phyloP scores from a whole-genome alignment of 129 eudicot species.

The Saussurea involucrata region DNA sequence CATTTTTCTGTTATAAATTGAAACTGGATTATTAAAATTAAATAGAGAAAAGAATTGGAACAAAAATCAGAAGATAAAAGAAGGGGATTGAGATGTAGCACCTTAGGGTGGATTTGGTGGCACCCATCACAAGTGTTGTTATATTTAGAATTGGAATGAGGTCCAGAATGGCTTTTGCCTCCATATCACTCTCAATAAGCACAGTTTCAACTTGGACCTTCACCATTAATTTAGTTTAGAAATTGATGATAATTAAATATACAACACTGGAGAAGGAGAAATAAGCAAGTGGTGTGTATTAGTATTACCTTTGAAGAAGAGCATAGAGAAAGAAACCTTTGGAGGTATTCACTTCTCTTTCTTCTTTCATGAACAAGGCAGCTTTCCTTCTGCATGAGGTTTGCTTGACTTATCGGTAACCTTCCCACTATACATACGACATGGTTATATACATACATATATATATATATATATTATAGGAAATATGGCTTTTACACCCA shows the following conservation, averaged over 20 bases:
- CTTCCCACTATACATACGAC: constrained; percentile 48
- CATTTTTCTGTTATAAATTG: constrained; percentile 38
- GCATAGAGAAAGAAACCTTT: constrained; percentile 52
- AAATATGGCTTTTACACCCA: background rate
- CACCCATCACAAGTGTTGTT: constrained; percentile 53
- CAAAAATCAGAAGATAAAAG: background rate
- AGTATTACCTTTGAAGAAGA: constrained; percentile 52
- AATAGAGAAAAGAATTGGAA: background rate
- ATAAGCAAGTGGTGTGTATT: background rate
- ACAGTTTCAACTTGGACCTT: constrained; percentile 88
- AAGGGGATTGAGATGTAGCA: background rate
- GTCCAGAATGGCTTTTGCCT: constrained; percentile 73
- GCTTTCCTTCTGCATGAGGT: constrained; percentile 55
- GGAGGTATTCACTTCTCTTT: constrained; percentile 63
- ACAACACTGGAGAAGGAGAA: background rate
- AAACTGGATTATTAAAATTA: background rate
- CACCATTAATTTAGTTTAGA: background rate
- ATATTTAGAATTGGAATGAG: constrained; percentile 86
- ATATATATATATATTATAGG: no score
- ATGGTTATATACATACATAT: background rate
- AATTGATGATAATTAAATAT: background rate
- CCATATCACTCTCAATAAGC: constrained; percentile 83
- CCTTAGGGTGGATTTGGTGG: constrained; percentile 64
- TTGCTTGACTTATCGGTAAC: constrained; percentile 69
- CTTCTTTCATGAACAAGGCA: constrained; percentile 52